Conservation (phyloP, 2,329 filamentous ascomycete species). For the Colletotrichum tamarilloi region DNA sequence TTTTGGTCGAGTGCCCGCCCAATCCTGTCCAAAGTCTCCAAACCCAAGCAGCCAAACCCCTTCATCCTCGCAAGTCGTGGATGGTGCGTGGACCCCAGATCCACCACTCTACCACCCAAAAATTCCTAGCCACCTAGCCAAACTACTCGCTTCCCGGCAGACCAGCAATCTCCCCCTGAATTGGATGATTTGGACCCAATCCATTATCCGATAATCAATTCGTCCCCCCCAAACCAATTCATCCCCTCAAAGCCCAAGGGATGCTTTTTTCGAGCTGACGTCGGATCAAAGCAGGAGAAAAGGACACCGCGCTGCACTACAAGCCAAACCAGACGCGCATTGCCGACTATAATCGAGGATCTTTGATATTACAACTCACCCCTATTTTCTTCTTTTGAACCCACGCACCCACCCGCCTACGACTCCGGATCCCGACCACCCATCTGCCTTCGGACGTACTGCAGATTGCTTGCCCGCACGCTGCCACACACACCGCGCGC, state of each 20-base stretch:
- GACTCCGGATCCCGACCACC: constrained; percentile 18
- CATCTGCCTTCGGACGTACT: background rate
- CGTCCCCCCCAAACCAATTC: background rate
- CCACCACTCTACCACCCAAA: constrained; percentile 28
- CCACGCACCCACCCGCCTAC: constrained; percentile 11
- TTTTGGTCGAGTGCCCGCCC: constrained; percentile 7
- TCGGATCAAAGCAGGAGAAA: background rate
- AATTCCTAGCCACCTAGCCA: constrained; percentile 34
- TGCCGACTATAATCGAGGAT: constrained; percentile 23
- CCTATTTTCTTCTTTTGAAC: constrained; percentile 10
- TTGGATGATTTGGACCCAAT: constrained; percentile 33
- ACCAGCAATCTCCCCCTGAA: constrained; percentile 36
- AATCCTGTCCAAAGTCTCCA: constrained; percentile 4
- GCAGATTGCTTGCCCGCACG: constrained; percentile 11
- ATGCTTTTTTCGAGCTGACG: background rate
- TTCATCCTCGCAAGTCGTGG: constrained; percentile 13
- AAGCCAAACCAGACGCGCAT: constrained; percentile 19
- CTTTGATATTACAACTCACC: constrained; percentile 17
- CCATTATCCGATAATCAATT: constrained; percentile 22
- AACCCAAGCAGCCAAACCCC: constrained; percentile 31
- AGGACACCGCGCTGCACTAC: background rate
- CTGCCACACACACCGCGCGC: background rate
- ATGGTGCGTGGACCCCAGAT: constrained; percentile 30
- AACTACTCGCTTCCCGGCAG: constrained; percentile 26
- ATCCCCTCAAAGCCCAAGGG: constrained; percentile 3